Conservation (phyloP, 768 basidiomycete genomes). For the Lactarius quietus region DNA sequence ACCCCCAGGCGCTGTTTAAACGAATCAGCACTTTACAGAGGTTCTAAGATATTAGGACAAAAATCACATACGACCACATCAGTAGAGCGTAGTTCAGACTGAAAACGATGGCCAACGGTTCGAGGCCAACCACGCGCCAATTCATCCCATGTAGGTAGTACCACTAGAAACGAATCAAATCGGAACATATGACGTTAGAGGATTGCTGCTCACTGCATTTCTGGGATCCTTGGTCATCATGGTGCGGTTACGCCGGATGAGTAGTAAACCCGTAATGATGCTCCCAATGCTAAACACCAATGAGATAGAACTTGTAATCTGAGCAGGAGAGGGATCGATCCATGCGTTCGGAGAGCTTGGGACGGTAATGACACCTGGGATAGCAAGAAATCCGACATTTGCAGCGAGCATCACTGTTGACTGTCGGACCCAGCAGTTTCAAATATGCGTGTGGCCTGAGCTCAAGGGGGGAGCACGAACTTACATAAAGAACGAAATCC, state of each 20-base stretch:
- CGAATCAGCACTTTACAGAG: background rate
- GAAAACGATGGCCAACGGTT: slow-evolving; percentile 50
- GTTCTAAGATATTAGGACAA: background rate
- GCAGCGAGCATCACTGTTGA: too few species aligned
- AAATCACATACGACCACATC: slow-evolving; percentile 52
- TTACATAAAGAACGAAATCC: too few species aligned
- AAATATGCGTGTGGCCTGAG: too few species aligned
- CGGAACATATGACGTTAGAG: slow-evolving; percentile 8
- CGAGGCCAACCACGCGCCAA: slow-evolving; percentile 39
- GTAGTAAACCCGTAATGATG: slow-evolving; percentile 45
- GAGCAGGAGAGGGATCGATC: slow-evolving; percentile 39
- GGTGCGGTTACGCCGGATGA: slow-evolving; percentile 43
- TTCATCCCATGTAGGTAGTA: slow-evolving; percentile 29
- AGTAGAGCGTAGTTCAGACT: slow-evolving; percentile 41
- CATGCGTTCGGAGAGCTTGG: slow-evolving; percentile 6
- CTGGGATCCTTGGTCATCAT: slow-evolving; percentile 36
- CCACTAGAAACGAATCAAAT: slow-evolving; percentile 24
- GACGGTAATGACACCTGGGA: slow-evolving; percentile 16
- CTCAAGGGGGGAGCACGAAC: too few species aligned
- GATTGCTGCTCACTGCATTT: slow-evolving; percentile 13
- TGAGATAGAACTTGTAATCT: slow-evolving; percentile 52
- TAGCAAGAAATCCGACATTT: background rate
- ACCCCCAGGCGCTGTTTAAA: slow-evolving; percentile 36
- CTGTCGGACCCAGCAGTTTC: too few species aligned
- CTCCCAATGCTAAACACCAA: slow-evolving; percentile 46